Evolutionary conservation across 768 basidiomycete species (phyloP), one percentile per base, ranked within the genome.

Genomic region (Boletus sp.): DNA sequence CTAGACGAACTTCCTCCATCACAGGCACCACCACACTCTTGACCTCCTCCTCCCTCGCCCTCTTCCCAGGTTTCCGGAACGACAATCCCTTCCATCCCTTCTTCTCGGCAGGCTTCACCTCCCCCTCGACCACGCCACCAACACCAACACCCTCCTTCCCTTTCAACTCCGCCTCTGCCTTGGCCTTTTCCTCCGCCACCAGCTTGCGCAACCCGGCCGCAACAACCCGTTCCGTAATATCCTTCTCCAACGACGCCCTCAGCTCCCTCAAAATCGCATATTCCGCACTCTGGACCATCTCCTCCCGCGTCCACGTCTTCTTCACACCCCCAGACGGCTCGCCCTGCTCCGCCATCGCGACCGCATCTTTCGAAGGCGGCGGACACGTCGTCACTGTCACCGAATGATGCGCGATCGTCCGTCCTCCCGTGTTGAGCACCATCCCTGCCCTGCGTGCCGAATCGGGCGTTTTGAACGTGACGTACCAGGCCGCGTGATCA

Each of bases 401-500:
- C 19, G 81, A 70, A 56, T 83, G 83, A 59, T 83, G 79, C 1
- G 77, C 80, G 3, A 90, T 78, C 53, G 75, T 81, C 38, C 79
- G 81, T 13, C 74, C 73, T 6, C 71, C 74, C 7, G 73, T 71
- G 55, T 72, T 74, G 34, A 94, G 79, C 4, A 90, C 84, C 59
- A 82, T 80, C 9, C 79, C 78, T 0, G 91, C 89, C 4, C 86
- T 77, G 7, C 83, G 76, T 0, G 93, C 93, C 0, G 79, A 68
- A 51, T 81, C 81, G 2, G 75, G 65, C 5, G 82, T 80, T 19
- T 74, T 64, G 67, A 97, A 98, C 4, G 92, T 88, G 58, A 94
- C 79, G 65, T 93, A 95, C 78, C 90, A 87, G 10, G 85, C 88
- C 2, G 73, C 71, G 47, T 81, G 79, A 66, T 89, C 88, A 57